Evolutionary conservation across 257 asterid genomes (phyloP), one percentile per base, ranked within the genome.

Genomic region (Ehretia macrophylla): DNA sequence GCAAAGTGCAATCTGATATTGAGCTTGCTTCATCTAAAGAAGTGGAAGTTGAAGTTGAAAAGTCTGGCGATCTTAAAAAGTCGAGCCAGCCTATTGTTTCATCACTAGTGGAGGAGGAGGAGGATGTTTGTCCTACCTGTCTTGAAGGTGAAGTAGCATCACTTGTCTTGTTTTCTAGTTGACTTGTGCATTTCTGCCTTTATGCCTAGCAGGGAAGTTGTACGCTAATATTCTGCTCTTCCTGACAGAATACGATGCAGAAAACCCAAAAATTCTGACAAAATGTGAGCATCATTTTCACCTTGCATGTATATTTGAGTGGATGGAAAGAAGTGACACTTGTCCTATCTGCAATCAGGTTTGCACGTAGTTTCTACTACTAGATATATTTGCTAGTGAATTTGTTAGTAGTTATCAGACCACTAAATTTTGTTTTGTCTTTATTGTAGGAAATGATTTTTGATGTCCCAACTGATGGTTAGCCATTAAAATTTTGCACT

Each of bases 251-350:
- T 90, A 90, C 56, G 90, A 90, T 67, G 65, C 14, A 13, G 96
- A 90, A 77, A 88, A 90, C 65, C 98, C 98, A 27, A 90, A 83
- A 75, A 83, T 87, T 51, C 65, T 77, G 65, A 83, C 96, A 17
- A 85, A 90, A 72, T 90, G 98, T 5, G 91, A 83, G 59, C 98
- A 91, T 77, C 89, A 85, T 65, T 91, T 85, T 73, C 98, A 91
- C 75, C 85, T 91, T 27, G 79, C 94, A 32, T 91, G 96, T 77
- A 85, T 91, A 67, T 87, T 91, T 38, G 98, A 91, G 73, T 91
- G 98, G 98, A 81, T 81, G 95, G 98, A 87, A 80, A 85, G 96
- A 79, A 87, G 96, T 69, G 87, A 83, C 50, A 87, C 86, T 3
- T 87, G 96, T 71, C 94, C 96, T 13, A 83, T 91, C 59, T 91